Evolutionary conservation across 2,329 filamentous ascomycete genomes (phyloP), one percentile per base, ranked within the genome.

Genomic region (Fusarium verticillioides): DNA sequence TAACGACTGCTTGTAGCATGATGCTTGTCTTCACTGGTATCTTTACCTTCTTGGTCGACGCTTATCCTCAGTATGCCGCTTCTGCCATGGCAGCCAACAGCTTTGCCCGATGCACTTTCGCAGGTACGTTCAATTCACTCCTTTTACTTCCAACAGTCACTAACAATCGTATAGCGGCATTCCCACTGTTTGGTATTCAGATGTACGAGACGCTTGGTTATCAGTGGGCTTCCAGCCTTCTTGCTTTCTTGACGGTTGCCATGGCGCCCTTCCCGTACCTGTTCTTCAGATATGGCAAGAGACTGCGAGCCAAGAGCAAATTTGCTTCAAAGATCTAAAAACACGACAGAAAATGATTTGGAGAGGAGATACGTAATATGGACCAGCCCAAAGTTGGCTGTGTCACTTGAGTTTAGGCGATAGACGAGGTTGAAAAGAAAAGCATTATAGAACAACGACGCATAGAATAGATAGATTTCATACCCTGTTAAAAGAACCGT

Each of bases 61-160:
- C 73, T 2, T 75, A 75, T 23, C 62, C 71, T 0, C 60, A 73
- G 19, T 76, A 75, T 13, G 71, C 74, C 0, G 74, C 74, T 12
- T 76, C 74, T 18, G 74, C 74, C 4, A 75, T 76, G 56, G 73
- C 74, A 23, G 69, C 69, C 7, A 76, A 76, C 30, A 68, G 71
- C 7, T 76, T 76, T 30, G 71, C 61, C 7, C 69, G 74, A 19
- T 74, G 74, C 15, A 70, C 67, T 0, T 64, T 76, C 11, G 73
- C 73, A 36, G 73, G 73, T 75, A 43, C 16, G 53, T 68, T 2
- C 4, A 3, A 3, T 3, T 0, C 4, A 4, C 0, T 2, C 19
- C 1, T 9, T 7, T 13, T 4, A 2, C 10, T 1, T 0, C 7
- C 4, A 2, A 2, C 13, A 26, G 2, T 1, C 21, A 8, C 42